These are phyloP conservation scores for Didymella arachidicola DNA, from an alignment of 2,329 filamentous ascomycete species.

Conservation along the genomic window DNA sequence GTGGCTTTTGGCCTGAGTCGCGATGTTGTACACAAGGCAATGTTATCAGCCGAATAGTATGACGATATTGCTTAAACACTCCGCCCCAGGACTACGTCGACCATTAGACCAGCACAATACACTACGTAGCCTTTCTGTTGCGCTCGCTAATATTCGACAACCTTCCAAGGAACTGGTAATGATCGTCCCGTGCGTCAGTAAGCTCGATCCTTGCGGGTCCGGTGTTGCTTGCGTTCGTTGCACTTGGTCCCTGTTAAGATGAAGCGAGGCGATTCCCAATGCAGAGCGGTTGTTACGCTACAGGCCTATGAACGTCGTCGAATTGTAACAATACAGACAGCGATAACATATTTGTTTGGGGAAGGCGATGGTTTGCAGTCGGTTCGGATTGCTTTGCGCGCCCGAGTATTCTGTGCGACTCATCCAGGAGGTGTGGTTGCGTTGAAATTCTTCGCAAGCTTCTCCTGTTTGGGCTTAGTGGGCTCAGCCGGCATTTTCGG, in stretches of 20 bases:
- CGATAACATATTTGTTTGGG: conserved; percentile 20
- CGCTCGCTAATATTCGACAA: conserved; percentile 11
- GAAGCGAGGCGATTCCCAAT: conserved; percentile 24
- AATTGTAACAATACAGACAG: conserved; percentile 18
- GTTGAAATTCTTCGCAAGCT: conserved; percentile 35
- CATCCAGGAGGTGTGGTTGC: conserved; percentile 16
- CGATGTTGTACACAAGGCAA: conserved; percentile 7
- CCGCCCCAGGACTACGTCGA: conserved; percentile 15
- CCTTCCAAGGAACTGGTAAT: conserved; percentile 7
- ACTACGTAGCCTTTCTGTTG: conserved; percentile 19
- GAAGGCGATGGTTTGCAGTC: conserved; percentile 14
- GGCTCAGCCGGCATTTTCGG: conserved; percentile 2
- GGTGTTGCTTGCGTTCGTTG: conserved; percentile 3
- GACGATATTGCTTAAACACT: conserved; percentile 19
- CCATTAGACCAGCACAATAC: conserved; percentile 15
- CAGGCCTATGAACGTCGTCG: conserved; percentile 26
- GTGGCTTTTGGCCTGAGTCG: conserved; percentile 6
- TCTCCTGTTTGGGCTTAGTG: conserved; percentile 22
- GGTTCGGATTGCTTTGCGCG: conserved; percentile 21
- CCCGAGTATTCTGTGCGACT: conserved; percentile 22
- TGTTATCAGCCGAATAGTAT: conserved; percentile 7
- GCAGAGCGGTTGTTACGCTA: conserved; percentile 11
- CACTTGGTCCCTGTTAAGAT: conserved; percentile 16
- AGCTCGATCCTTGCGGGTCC: conserved; percentile 14
- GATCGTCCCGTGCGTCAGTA: conserved; percentile 8